Evolutionary conservation across 495 filamentous ascomycete species (phyloP).

Genomic region (Penicillium tannophilum): DNA sequence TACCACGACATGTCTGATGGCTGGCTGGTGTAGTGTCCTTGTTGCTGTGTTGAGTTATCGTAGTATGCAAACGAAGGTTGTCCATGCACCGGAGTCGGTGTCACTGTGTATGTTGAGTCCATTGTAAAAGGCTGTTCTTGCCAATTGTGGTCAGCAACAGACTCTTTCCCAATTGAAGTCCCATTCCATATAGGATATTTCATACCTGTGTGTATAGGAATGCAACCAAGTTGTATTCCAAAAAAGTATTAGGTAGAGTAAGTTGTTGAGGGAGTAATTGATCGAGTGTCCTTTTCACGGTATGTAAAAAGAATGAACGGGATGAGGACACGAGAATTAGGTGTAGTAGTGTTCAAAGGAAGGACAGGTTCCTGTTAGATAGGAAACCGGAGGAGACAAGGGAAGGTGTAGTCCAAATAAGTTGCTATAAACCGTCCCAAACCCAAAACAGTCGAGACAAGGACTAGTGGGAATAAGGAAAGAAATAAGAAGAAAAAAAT

Average conservation of each 20-base stretch:
- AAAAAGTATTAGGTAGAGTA: slow-evolving; percentile 7
- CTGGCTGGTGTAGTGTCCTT: slow-evolving; percentile 80
- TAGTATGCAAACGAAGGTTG: slow-evolving; percentile 92
- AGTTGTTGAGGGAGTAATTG: slow-evolving; percentile 8
- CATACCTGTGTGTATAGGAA: slow-evolving; percentile 11
- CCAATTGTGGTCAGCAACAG: not conserved
- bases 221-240: slow-evolving; percentile 7
- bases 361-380: slow-evolving; percentile 39
- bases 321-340: slow-evolving; percentile 18
- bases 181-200: too few species aligned
- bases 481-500: slow-evolving; percentile 27
- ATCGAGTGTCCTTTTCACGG: slow-evolving; percentile 4
- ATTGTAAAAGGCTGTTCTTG: slow-evolving; percentile 37
- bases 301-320: slow-evolving; percentile 28
- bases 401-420: slow-evolving; percentile 31
- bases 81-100: slow-evolving; percentile 57
- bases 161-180: not conserved
- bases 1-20: slow-evolving; percentile 57
- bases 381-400: slow-evolving; percentile 31
- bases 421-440: slow-evolving; percentile 24
- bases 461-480: slow-evolving; percentile 24
- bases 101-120: slow-evolving; percentile 59
- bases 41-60: slow-evolving; percentile 77
- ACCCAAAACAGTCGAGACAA: slow-evolving; percentile 30
- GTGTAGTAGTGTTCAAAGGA: slow-evolving; percentile 22